These are phyloP conservation scores for Russula earlei DNA, from an alignment of 768 basidiomycete genomes.

Conservation along the genomic window DNA sequence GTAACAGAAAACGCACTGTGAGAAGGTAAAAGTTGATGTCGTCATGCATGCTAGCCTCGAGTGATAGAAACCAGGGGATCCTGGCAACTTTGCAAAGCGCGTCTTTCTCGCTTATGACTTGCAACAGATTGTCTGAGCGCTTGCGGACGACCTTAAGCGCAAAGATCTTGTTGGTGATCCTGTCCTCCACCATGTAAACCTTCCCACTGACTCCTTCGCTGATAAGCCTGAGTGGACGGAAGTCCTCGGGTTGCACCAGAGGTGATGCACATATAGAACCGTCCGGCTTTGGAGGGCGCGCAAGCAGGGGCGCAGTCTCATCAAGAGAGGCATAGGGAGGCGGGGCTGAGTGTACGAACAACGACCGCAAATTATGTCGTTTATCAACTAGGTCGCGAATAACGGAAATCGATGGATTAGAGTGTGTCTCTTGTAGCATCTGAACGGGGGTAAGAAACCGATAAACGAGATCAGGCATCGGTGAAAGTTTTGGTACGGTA, in stretches of 20 bases:
- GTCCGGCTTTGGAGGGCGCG: neutral
- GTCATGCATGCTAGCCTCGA: conserved; percentile 19
- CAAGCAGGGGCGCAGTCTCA: conserved; percentile 7
- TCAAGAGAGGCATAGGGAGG: conserved; percentile 1
- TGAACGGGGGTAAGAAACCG: neutral
- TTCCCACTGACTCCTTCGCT: conserved; percentile 16
- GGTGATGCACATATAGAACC: neutral
- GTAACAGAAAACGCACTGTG: conserved; percentile 4
- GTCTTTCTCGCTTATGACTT: conserved; percentile 13
- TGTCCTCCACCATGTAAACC: conserved; percentile 16
- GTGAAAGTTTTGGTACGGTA: neutral
- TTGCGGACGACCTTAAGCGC: conserved; percentile 18
- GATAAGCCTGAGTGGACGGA: conserved; percentile 11
- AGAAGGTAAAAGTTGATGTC: conserved; percentile 19
- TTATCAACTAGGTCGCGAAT: neutral
- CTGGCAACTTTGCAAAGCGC: conserved; percentile 10
- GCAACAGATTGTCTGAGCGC: conserved; percentile 1
- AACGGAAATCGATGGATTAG: neutral
- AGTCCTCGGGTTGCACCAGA: conserved; percentile 2
- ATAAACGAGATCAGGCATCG: conserved; percentile 1
- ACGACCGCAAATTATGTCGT: neutral
- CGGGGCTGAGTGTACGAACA: neutral
- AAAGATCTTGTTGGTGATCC: neutral
- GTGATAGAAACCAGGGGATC: conserved; percentile 10
- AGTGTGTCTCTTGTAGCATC: neutral